Evolutionary conservation across 202 grass and related monocot species (phyloP), one percentile per base, ranked within the genome.

Genomic region (Zizania palustris): DNA sequence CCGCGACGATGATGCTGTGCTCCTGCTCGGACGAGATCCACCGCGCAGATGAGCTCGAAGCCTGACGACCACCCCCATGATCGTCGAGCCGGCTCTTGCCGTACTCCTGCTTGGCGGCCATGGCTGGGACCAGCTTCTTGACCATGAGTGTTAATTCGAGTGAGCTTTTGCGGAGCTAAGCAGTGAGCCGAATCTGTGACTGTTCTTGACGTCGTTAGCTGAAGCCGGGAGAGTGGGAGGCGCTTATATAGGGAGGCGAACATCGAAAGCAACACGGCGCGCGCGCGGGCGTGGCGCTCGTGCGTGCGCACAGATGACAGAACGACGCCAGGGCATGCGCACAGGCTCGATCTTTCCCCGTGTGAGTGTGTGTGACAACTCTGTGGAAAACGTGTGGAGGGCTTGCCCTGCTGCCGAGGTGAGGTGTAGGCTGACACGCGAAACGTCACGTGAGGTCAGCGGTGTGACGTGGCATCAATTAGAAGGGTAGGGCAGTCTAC

Each of bases 1-100:
- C 78, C 14, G 86, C 85, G 1, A 97, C 88, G 9, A 91, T 87
- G 78, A 96, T 78, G 63, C 60, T 43, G 69, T 89, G 72, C 78
- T 92, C 89, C 37, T 92, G 73, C 63, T 90, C 89, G 0, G 16
- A 39, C 2, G 89, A 80, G 42, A 96, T 73, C 19, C 16, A 14
- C 53, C 39, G 54, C 5, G 40, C 63, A 0, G 42, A 92, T 88
- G 60, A 40, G 0, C 51, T 37, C 7, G 36, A 0, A 15, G 50
- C 0, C 41, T 60, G 40, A 10, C 87, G 28, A 28, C 22, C 45
- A 20, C 16, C 7, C 28, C 69, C 7, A 34, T 19, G 69, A 6
- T 73, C 73, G 13, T 77, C 59, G 54, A 83, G 43, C 35, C 61
- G 70, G 3, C 69, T 42, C 71, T 75, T 38, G 70, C 4, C 16